A percentile compares a stretch with the other conserved stretches of the same genome.
phyloP scores from a whole-genome alignment of 2,329 filamentous ascomycete species.

The Ustulina deusta region DNA sequence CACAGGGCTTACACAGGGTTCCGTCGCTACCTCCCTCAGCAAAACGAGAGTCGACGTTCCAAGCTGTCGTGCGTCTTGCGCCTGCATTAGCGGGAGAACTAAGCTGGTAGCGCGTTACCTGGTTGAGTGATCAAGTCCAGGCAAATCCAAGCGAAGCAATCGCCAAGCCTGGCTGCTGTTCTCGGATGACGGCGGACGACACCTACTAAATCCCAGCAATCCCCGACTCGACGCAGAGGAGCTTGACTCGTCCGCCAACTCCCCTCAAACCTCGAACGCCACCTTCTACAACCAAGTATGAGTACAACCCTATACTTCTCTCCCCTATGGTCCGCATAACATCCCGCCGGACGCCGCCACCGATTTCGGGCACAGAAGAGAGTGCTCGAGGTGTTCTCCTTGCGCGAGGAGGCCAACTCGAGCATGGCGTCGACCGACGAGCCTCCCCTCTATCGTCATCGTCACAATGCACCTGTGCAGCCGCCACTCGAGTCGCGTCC shows the following conservation, averaged over 20 bases:
- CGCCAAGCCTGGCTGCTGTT: constrained; percentile 35
- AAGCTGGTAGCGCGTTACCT: constrained; percentile 30
- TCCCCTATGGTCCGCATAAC: constrained; percentile 26
- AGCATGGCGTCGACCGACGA: constrained; percentile 42
- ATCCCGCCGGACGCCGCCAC: constrained; percentile 24
- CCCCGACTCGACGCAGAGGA: no score
- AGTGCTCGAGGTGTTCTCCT: constrained; percentile 46
- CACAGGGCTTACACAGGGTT: constrained; percentile 17
- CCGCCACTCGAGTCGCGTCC: constrained; percentile 14
- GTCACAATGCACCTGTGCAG: constrained; percentile 22
- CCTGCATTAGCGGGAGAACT: constrained; percentile 41
- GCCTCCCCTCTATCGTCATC: constrained; percentile 29
- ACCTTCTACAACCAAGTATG: constrained; percentile 1
- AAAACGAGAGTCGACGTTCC: constrained; percentile 4
- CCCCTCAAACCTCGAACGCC: constrained; percentile 8
- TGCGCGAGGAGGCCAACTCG: constrained; percentile 44
- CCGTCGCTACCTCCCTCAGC: background rate
- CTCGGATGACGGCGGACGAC: constrained; percentile 30
- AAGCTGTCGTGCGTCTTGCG: constrained; percentile 32
- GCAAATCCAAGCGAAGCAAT: constrained; percentile 12
- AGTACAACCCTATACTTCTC: constrained; percentile 11
- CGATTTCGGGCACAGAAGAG: constrained; percentile 29
- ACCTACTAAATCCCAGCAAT: constrained; percentile 37
- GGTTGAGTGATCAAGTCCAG: constrained; percentile 26
- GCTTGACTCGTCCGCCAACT: constrained; percentile 23